These are phyloP conservation scores for Spergularia marina DNA, from an alignment of 148 eudicot genomes.

Conservation along the genomic window DNA sequence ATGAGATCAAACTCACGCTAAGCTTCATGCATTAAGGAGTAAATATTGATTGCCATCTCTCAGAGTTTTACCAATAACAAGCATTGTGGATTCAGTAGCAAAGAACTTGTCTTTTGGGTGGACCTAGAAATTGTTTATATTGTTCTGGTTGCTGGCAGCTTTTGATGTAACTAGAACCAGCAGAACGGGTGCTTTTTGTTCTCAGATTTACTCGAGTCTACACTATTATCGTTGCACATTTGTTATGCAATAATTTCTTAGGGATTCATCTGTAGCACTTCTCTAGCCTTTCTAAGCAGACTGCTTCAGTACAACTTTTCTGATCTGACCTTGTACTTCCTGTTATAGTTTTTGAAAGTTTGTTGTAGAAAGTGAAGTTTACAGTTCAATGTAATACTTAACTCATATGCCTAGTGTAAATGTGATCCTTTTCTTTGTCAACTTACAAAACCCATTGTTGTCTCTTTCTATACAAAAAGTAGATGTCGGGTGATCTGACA, in stretches of 20 bases:
- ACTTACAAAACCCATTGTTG: background rate
- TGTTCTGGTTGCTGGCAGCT: background rate
- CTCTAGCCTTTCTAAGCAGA: background rate
- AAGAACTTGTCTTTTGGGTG: background rate
- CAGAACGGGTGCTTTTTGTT: background rate
- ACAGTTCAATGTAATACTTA: background rate
- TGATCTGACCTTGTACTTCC: background rate
- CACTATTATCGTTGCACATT: background rate
- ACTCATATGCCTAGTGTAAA: background rate
- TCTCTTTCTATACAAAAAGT: background rate
- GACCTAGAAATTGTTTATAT: background rate
- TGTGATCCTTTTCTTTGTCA: background rate
- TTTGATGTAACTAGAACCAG: background rate
- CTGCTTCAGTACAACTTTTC: background rate
- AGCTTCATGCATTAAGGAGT: background rate
- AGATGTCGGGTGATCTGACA: background rate
- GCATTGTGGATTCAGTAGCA: background rate
- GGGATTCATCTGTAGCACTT: background rate
- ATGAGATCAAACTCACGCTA: background rate
- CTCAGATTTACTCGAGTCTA: background rate
- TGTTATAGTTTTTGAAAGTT: background rate
- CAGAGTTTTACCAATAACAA: background rate
- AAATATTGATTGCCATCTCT: background rate
- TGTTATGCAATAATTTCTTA: background rate
- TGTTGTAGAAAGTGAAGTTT: background rate